These are phyloP conservation scores for Plasmodium malariae DNA, from an alignment of 169 alveolate genomes.

Conservation along the genomic window DNA sequence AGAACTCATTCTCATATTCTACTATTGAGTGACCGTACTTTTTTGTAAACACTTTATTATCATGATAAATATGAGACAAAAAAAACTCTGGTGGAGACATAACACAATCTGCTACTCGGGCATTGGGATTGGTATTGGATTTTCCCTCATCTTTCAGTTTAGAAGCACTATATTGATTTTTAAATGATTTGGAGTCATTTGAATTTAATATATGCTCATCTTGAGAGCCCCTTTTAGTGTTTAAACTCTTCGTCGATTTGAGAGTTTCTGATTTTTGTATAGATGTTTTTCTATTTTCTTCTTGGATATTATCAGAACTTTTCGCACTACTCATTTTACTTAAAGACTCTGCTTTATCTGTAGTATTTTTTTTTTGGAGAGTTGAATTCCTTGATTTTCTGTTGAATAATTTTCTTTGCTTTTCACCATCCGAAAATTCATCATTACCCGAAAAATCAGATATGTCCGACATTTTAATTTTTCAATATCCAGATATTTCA, in stretches of 20 bases:
- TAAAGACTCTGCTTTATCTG: constrained; percentile 13
- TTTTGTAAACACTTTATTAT: constrained; percentile 75
- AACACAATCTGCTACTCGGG: constrained; percentile 77
- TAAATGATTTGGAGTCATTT: constrained; percentile 31
- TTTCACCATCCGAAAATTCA: constrained; percentile 34
- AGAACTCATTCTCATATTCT: constrained; percentile 75
- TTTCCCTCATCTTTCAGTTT: constrained; percentile 37
- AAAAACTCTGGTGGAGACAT: constrained; percentile 77
- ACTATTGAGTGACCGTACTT: constrained; percentile 67
- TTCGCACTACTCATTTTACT: constrained; percentile 25
- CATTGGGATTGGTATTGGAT: constrained; percentile 21
- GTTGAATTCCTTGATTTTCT: constrained; percentile 27
- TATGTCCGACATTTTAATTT: constrained; percentile 53
- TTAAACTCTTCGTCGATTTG: constrained; percentile 3
- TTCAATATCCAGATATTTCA: too few species aligned
- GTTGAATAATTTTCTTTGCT: constrained; percentile 8
- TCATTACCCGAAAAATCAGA: constrained; percentile 50
- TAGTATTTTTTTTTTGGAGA: constrained; percentile 3
- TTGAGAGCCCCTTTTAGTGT: constrained; percentile 17
- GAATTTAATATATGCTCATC: constrained; percentile 32
- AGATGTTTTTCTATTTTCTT: constrained; percentile 24
- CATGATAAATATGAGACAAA: constrained; percentile 77
- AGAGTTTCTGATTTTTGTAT: constrained; percentile 40
- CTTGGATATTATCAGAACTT: neutral
- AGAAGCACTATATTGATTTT: constrained; percentile 13